Evolutionary conservation across 768 basidiomycete genomes (phyloP).

Genomic region (Rubroboletus satanas): DNA sequence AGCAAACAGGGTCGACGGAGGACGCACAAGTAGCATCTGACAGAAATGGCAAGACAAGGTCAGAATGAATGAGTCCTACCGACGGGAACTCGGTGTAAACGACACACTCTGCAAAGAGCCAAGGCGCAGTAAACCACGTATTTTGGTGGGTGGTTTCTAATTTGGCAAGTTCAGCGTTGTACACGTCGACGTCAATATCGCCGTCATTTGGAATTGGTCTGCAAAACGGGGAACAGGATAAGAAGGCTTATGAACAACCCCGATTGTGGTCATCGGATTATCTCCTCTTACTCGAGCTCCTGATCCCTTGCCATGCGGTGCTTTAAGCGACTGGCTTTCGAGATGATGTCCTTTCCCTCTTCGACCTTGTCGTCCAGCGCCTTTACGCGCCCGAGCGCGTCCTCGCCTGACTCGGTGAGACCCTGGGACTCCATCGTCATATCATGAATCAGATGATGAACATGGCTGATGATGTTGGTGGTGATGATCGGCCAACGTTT

Average conservation of each 20-base stretch:
- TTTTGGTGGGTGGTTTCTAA: conserved; percentile 46
- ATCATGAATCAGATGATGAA: conserved; percentile 67
- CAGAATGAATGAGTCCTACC: not conserved
- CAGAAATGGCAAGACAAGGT: not conserved
- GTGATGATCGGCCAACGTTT: conserved; percentile 84
- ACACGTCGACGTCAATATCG: conserved; percentile 62
- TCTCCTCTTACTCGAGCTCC: conserved; percentile 51
- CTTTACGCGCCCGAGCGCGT: conserved; percentile 18
- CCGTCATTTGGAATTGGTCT: conserved; percentile 77
- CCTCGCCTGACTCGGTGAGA: conserved; percentile 7
- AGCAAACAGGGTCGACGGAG: not conserved
- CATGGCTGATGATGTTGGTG: conserved; percentile 70
- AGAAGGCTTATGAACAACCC: not conserved
- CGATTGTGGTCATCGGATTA: not conserved
- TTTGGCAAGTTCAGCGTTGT: conserved; percentile 66
- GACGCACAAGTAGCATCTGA: conserved; percentile 71
- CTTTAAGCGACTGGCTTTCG: conserved; percentile 71
- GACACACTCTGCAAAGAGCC: conserved; percentile 92
- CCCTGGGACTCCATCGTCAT: conserved; percentile 42
- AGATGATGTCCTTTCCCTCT: conserved; percentile 81
- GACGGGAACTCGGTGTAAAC: not conserved
- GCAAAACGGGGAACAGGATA: not conserved
- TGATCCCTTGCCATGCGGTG: conserved; percentile 84
- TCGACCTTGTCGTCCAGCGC: conserved; percentile 42
- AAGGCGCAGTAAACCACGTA: conserved; percentile 90